These are phyloP conservation scores for Pichia sp. DNA, from an alignment of 1,139 yeast species.

Conservation along the genomic window DNA sequence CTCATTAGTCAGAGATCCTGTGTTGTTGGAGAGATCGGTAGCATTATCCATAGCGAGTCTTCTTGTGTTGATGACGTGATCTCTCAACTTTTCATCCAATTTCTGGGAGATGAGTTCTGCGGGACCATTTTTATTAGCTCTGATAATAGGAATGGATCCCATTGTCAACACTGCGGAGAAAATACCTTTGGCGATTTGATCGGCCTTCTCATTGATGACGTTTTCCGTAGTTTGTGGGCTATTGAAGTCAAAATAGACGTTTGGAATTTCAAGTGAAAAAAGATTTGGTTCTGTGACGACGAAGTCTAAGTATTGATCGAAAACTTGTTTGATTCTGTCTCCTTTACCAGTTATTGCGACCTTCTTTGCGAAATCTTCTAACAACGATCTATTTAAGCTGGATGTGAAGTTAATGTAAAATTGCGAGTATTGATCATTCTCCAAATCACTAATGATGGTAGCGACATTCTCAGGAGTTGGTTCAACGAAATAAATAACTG, in stretches of 20 bases:
- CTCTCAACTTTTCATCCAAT: conserved; percentile 74
- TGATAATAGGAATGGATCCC: conserved; percentile 76
- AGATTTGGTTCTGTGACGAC: conserved; percentile 89
- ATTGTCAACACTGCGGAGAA: conserved; percentile 74
- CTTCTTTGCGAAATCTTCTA: conserved; percentile 84
- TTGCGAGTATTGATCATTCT: conserved; percentile 65
- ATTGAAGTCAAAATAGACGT: conserved; percentile 63
- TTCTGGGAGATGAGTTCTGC: conserved; percentile 91
- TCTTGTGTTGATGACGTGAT: conserved; percentile 70
- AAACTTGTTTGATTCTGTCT: conserved; percentile 72
- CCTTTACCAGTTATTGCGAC: conserved; percentile 69
- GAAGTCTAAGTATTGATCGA: conserved; percentile 88
- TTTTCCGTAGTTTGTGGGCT: conserved; percentile 69
- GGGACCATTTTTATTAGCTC: conserved; percentile 91
- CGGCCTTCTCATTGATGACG: conserved; percentile 61
- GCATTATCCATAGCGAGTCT: conserved; percentile 12
- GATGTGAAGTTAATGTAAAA: conserved; percentile 85
- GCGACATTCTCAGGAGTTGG: conserved; percentile 76
- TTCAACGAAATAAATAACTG: conserved; percentile 84
- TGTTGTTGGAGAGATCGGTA: conserved; percentile 1
- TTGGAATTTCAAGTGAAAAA: conserved; percentile 66
- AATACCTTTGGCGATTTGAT: conserved; percentile 67
- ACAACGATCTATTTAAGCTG: conserved; percentile 62
- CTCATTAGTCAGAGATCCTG: conserved; percentile 29
- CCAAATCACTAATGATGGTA: conserved; percentile 63